phyloP scores from a whole-genome alignment of 164 flowering plant genomes.

The Kalanchoe fedtschenkoi region DNA sequence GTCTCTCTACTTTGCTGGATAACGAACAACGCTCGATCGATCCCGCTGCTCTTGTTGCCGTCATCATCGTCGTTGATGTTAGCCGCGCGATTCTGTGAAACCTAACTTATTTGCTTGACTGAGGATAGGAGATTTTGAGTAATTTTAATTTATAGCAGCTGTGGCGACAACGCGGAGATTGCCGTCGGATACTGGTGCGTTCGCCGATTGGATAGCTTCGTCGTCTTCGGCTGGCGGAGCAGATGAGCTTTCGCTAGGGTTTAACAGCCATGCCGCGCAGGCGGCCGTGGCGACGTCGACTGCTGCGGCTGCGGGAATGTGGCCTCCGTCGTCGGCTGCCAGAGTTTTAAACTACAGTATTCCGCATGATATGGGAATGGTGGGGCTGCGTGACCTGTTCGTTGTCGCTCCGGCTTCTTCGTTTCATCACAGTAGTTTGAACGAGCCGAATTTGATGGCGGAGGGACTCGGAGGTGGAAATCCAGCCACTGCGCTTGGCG shows the following conservation, averaged over 20 bases:
- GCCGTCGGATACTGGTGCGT: slow-evolving; percentile 57
- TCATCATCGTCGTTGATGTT: no score
- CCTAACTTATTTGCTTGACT: no score
- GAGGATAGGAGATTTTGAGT: not conserved
- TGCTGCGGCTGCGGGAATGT: slow-evolving; percentile 13
- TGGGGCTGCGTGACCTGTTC: slow-evolving; percentile 54
- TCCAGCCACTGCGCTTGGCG: slow-evolving; percentile 33
- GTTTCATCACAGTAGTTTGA: slow-evolving; percentile 30
- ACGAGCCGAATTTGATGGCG: slow-evolving; percentile 16
- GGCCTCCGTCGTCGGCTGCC: slow-evolving; percentile 19
- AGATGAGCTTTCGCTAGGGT: slow-evolving; percentile 72
- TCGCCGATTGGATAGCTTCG: slow-evolving; percentile 71
- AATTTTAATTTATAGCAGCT: slow-evolving; percentile 37
- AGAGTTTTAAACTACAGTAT: slow-evolving; percentile 38
- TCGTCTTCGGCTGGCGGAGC: slow-evolving; percentile 33
- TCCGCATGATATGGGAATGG: slow-evolving; percentile 60
- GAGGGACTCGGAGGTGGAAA: slow-evolving; percentile 17
- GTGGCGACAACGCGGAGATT: slow-evolving; percentile 76
- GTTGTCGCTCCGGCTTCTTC: slow-evolving; percentile 59
- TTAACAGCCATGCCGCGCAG: slow-evolving; percentile 25
- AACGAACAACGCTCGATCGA: no score
- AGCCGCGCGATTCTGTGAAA: no score
- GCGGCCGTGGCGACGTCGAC: slow-evolving; percentile 16
- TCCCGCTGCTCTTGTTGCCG: no score
- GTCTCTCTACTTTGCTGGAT: no score